Evolutionary conservation across 257 asterid species (phyloP), one percentile per base, ranked within the genome.

Genomic region (Jacaranda mimosifolia): DNA sequence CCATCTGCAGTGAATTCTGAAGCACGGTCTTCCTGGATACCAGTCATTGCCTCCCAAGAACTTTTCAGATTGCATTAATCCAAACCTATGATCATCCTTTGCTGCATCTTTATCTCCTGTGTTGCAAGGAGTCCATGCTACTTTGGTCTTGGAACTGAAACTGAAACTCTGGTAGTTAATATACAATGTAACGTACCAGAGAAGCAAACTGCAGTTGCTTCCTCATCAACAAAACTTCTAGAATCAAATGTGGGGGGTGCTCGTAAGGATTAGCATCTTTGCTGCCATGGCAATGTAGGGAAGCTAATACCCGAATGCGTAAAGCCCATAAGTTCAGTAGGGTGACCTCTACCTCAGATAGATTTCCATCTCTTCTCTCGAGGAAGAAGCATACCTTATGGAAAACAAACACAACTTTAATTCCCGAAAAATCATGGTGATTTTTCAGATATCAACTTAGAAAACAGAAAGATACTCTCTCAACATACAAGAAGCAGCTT

Each of bases 161-260:
- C 83, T 75, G 91, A 83, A 77, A 88, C 73, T 78, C 97, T 85
- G 52, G 91, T 82, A 75, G 93, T 42, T 52, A 80, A 75, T 57
- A 73, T 39, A 55, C 53, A 72, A 83, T 71, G 52, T 67, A 83
- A 55, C 57, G 74, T 95, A 95, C 99, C 98, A 85, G 82, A 83
- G 98, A 89, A 79, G 99, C 99, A 82, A 97, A 91, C 78, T 89
- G 97, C 80, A 95, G 89, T 85, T 95, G 99, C 85, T 95, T 95
- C 86, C 99, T 90, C 98, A 95, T 95, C 82, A 95, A 89, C 85
- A 95, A 76, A 80, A 95, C 99, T 83, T 95, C 99, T 57, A 95
- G 82, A 84, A 95, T 93, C 89, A 95, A 87, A 78, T 85, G 99
- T 79, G n/a, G n/a, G n/a, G 99, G 99, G 83, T 95, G 97, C 84